Conservation (phyloP, 176 grass and related monocot genomes). For the Coix lacrymajobi region DNA sequence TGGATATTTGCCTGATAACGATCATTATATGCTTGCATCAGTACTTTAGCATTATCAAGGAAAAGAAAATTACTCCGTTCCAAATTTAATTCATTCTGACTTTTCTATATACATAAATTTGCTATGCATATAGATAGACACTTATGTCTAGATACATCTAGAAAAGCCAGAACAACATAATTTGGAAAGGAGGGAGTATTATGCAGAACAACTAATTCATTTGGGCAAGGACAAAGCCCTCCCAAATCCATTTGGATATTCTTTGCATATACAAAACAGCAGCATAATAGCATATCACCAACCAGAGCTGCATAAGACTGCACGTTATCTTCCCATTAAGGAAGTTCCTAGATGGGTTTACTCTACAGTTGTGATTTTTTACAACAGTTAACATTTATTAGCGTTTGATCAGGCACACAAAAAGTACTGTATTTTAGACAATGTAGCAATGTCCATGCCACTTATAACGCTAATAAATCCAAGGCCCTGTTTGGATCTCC, state of each 20-base stretch:
- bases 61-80: background rate
- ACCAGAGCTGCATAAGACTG: background rate
- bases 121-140: background rate
- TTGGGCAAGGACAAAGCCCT: background rate
- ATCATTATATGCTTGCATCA: constrained; percentile 7
- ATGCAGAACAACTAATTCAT: background rate
- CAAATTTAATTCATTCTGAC: background rate
- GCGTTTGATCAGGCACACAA: background rate
- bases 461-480: background rate
- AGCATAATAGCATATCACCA: background rate
- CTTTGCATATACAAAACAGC: background rate
- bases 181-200: background rate
- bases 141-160: background rate
- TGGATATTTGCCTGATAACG: constrained; percentile 6
- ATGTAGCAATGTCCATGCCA: background rate
- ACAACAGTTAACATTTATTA: background rate
- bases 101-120: background rate
- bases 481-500: background rate
- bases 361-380: background rate
- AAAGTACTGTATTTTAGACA: background rate
- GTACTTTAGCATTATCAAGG: constrained; percentile 8
- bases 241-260: background rate
- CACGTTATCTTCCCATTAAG: background rate
- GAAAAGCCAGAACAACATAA: background rate
- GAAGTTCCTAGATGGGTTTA: background rate